A percentile compares a stretch with the other conserved stretches of the same genome.
Evolutionary conservation across 2,329 filamentous ascomycete species (phyloP).

Genomic region (Paecilomyces variotii): DNA sequence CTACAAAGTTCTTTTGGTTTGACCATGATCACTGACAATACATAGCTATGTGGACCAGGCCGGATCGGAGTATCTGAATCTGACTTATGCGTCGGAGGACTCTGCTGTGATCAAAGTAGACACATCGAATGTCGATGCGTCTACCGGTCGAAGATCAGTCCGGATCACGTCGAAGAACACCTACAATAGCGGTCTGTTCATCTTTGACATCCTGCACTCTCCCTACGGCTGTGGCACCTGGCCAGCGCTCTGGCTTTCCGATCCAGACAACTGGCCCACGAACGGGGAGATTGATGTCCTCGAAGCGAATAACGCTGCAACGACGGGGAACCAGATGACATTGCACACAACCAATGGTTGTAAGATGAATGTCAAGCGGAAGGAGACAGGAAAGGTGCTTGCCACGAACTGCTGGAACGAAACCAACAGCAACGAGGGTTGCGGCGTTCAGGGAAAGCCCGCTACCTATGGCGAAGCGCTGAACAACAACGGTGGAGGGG

Average conservation of each 20-base stretch:
- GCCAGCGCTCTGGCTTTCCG: conserved; percentile 60
- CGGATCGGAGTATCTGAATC: conserved; percentile 39
- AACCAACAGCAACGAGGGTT: conserved; percentile 49
- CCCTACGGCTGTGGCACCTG: conserved; percentile 58
- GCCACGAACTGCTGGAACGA: conserved; percentile 45
- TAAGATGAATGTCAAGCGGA: conserved; percentile 46
- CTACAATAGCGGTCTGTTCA: conserved; percentile 57
- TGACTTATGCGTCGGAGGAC: conserved; percentile 50
- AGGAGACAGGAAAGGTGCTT: conserved; percentile 41
- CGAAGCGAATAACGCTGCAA: conserved; percentile 50
- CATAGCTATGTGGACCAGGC: conserved; percentile 33
- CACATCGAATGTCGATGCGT: conserved; percentile 50
- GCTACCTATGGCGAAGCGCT: conserved; percentile 45
- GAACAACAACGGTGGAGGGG: conserved; percentile 49
- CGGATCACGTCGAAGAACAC: conserved; percentile 53
- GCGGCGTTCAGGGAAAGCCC: conserved; percentile 41
- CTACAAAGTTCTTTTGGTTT: conserved; percentile 6
- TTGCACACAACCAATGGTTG: conserved; percentile 52
- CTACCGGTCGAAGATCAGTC: conserved; percentile 55
- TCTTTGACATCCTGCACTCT: conserved; percentile 58
- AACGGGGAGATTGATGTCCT: conserved; percentile 60
- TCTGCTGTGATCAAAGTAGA: conserved; percentile 55
- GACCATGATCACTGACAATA: conserved; percentile 2
- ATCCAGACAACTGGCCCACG: conserved; percentile 53
- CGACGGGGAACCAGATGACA: conserved; percentile 51